A percentile compares a stretch with the other conserved stretches of the same genome.
Evolutionary conservation across 179 eudicot species (phyloP).

Genomic region (Heliamphora pulchella): DNA sequence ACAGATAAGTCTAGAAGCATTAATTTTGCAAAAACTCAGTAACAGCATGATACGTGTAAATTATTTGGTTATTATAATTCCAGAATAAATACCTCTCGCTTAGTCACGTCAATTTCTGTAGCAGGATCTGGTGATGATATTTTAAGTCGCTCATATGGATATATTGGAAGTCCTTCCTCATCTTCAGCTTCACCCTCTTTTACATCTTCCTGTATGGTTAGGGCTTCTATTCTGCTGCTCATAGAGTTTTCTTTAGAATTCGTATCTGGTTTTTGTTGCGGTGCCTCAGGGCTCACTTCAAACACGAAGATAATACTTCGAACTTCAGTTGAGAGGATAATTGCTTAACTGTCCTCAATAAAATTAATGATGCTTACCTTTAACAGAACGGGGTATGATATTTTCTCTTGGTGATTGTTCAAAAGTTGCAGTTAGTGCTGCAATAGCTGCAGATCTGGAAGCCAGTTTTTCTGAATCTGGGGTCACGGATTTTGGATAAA

Average conservation of each 20-base stretch:
- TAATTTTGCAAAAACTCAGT: neutral
- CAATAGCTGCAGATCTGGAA: constrained; percentile 69
- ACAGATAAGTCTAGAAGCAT: constrained; percentile 61
- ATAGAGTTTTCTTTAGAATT: constrained; percentile 45
- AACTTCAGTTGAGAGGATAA: constrained; percentile 11
- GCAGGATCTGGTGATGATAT: constrained; percentile 63
- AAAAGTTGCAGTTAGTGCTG: constrained; percentile 60
- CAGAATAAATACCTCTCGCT: constrained; percentile 64
- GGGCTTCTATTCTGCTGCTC: constrained; percentile 42
- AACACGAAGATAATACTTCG: constrained; percentile 16
- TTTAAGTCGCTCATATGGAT: constrained; percentile 80
- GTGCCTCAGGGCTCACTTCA: constrained; percentile 49
- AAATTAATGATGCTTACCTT: constrained; percentile 38
- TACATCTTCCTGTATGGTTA: constrained; percentile 62
- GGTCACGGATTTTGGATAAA: constrained; percentile 69
- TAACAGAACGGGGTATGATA: constrained; percentile 59
- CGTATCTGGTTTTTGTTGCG: constrained; percentile 38
- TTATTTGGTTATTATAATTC: neutral
- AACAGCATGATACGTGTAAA: neutral
- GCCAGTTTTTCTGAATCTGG: constrained; percentile 55
- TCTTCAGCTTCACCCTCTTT: constrained; percentile 82
- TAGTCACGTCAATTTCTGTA: constrained; percentile 76
- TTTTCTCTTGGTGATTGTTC: constrained; percentile 58
- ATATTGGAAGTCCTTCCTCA: constrained; percentile 64
- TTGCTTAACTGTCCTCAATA: neutral